phyloP scores from a whole-genome alignment of 257 asterid genomes.

The Linderniella brevidens region DNA sequence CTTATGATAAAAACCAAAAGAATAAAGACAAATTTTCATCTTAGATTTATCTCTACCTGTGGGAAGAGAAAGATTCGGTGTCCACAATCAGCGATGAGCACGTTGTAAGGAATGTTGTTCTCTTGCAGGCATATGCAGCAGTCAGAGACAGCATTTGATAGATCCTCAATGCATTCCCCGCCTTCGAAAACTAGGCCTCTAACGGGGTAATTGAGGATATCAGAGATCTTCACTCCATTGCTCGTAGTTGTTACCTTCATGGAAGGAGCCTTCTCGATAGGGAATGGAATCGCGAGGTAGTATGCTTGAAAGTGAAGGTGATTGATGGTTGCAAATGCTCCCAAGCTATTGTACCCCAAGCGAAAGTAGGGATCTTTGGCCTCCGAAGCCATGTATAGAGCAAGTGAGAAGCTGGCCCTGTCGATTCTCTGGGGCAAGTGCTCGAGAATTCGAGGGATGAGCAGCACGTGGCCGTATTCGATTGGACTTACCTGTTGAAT shows the following conservation, averaged over 20 bases:
- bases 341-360: conserved; percentile 92
- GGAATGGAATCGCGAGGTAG: conserved; percentile 45
- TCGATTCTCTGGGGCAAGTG: conserved; percentile 80
- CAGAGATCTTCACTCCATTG: conserved; percentile 46
- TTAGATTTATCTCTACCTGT: conserved; percentile 32
- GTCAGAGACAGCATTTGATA: conserved; percentile 56
- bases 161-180: conserved; percentile 44
- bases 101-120: conserved; percentile 74
- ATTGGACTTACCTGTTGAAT: conserved; percentile 93
- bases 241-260: conserved; percentile 36
- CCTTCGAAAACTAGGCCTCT: conserved; percentile 73
- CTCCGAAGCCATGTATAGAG: conserved; percentile 76
- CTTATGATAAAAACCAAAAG: no score
- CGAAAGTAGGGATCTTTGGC: conserved; percentile 81
- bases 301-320: conserved; percentile 97
- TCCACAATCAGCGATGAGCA: conserved; percentile 72
- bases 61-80: conserved; percentile 80
- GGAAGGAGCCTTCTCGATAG: conserved; percentile 49
- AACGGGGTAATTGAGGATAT: conserved; percentile 67
- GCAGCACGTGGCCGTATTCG: conserved; percentile 85
- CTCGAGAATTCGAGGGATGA: conserved; percentile 76
- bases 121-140: conserved; percentile 79
- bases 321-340: conserved; percentile 95
- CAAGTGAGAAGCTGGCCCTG: conserved; percentile 65
- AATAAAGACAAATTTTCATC: no score